Conservation (phyloP, 805 yeast species). For the Sugiyamaella marilandica region DNA sequence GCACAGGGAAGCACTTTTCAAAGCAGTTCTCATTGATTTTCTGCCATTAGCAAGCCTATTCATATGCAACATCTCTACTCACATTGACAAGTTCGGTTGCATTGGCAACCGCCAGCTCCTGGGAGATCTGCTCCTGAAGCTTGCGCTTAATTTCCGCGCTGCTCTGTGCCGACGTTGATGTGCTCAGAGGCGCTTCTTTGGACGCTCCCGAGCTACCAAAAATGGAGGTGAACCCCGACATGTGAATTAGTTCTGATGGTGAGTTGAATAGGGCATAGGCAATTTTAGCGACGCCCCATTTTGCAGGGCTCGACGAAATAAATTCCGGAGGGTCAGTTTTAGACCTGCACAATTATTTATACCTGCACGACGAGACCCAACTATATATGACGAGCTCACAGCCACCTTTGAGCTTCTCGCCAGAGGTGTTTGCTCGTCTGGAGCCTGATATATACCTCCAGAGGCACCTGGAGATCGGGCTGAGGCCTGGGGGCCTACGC, state of each 20-base stretch:
- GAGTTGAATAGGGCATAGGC: neutral
- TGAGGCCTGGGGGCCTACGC: constrained; percentile 63
- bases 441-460: constrained; percentile 82
- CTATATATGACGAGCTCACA: too few species aligned
- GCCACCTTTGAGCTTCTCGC: constrained; percentile 49
- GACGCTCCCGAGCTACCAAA: constrained; percentile 22
- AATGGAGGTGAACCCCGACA: constrained; percentile 23
- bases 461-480: constrained; percentile 67
- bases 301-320: neutral
- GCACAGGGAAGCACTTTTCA: constrained; percentile 65
- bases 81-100: constrained; percentile 78
- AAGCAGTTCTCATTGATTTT: constrained; percentile 85
- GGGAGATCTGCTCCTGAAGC: constrained; percentile 64
- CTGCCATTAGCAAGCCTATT: constrained; percentile 15
- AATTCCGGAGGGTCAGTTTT: too few species aligned
- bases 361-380: too few species aligned
- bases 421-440: constrained; percentile 74
- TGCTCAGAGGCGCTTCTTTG: constrained; percentile 13
- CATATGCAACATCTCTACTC: constrained; percentile 12
- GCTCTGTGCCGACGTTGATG: constrained; percentile 10
- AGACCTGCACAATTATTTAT: too few species aligned
- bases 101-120: constrained; percentile 86
- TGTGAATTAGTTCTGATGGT: constrained; percentile 1
- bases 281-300: too few species aligned
- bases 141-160: constrained; percentile 50